Evolutionary conservation across 2,329 filamentous ascomycete genomes (phyloP), one percentile per base, ranked within the genome.

Genomic region (Neodidymelliopsis sp.): DNA sequence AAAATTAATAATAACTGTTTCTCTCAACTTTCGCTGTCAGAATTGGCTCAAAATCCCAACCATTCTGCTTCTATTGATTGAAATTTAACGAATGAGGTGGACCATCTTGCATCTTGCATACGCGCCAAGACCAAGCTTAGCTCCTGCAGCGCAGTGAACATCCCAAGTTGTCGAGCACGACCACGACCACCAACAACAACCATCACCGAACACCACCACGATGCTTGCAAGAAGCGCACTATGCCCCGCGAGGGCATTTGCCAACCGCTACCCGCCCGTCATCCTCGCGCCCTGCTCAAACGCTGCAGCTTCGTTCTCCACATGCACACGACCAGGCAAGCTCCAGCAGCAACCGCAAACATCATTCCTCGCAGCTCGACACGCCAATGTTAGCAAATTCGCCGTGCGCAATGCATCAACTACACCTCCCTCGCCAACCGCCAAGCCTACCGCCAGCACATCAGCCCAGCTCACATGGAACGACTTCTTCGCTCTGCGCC

Each of bases 401-500:
- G 37, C 38, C 31, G 49, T 54, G 20, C 65, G 69, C 23, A 53
- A 59, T 38, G 66, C 66, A n/a, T 67, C 70, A 6, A 46, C 48
- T 12, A 34, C 59, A 11, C 46, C 61, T 6, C 41, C 56, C 10
- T 43, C 59, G 24, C 31, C 62, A 27, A 51, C 53, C 12, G 41
- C 59, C 40, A 54, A 39, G 40, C 20, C 56, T 9, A 15, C 66
- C 6, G 38, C 57, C 11, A 43, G 39, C 37, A 39, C 56, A 30
- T 49, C 56, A 31, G 56, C 59, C 9, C 61, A 72, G 46, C 72
- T 81, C 27, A 78, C 78, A 75, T 97, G 93, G 93, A 88, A 97
- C 77, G 86, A 85, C 41, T 97, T 96, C 80, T 96, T 97, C 80
- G 84, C 85, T 70, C 86, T 97, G 52, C 91, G 93, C 67, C 89